Conservation (phyloP, 768 basidiomycete species). For the Naganishia onofrii region DNA sequence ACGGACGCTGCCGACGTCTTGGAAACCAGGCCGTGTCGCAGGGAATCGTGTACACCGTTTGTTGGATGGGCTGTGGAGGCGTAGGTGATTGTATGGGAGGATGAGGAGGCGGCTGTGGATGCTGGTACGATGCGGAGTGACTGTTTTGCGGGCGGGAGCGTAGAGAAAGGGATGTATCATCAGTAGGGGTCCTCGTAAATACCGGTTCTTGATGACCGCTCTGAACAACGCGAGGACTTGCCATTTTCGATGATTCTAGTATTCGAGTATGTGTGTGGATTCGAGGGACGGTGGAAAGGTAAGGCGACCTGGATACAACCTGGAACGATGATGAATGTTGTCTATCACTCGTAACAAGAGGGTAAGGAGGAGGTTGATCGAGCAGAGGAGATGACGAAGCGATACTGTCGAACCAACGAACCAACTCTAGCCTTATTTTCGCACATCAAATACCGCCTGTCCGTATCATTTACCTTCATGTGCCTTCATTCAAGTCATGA, state of each 20-base stretch:
- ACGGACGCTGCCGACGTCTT: slow-evolving; percentile 70
- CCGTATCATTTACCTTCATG: slow-evolving; percentile 19
- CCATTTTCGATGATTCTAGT: no score
- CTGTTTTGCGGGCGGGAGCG: not conserved
- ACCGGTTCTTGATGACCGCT: no score
- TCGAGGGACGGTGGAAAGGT: no score
- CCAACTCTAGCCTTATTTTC: no score
- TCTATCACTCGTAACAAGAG: not conserved
- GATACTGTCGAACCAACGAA: not conserved
- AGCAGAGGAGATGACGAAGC: slow-evolving; percentile 19
- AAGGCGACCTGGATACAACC: no score
- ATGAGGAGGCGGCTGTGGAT: slow-evolving; percentile 16
- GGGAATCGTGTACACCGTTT: slow-evolving; percentile 58
- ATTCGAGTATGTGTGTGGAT: no score
- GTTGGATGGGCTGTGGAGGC: slow-evolving; percentile 9
- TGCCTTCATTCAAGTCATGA: not conserved
- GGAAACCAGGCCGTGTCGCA: slow-evolving; percentile 72
- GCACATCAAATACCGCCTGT: slow-evolving; percentile 8
- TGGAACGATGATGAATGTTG: no score
- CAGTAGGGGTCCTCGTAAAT: no score
- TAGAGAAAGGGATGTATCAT: not conserved
- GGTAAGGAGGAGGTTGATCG: not conserved
- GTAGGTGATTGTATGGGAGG: slow-evolving; percentile 10
- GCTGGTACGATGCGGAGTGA: slow-evolving; percentile 24
- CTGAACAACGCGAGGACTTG: no score